Conservation (phyloP, 139 green algal species). For the Picochlorum sp. region DNA sequence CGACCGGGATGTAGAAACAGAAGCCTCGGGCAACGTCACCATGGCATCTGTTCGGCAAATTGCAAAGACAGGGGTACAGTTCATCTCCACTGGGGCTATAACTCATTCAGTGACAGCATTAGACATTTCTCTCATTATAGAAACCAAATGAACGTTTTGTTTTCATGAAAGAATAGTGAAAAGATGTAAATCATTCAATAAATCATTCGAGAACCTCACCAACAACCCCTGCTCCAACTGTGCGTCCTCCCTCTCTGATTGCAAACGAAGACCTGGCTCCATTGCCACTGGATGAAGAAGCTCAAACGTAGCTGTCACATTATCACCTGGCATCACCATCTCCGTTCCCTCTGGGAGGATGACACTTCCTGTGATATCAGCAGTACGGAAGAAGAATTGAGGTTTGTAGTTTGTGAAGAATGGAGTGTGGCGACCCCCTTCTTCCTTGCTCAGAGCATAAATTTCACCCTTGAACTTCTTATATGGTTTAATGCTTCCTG, state of each 20-base stretch:
- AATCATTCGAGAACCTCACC: slow-evolving; percentile 35
- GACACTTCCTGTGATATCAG: slow-evolving; percentile 85
- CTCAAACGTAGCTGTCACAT: slow-evolving; percentile 80
- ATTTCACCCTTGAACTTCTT: slow-evolving; percentile 77
- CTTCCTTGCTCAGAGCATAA: slow-evolving; percentile 95
- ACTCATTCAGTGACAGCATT: slow-evolving; percentile 91
- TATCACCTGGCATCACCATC: slow-evolving; percentile 99
- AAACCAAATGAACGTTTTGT: slow-evolving; percentile 8
- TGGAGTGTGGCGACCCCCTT: slow-evolving; percentile 95
- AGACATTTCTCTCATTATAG: slow-evolving; percentile 91
- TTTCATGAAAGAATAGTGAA: background rate
- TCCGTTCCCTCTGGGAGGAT: slow-evolving; percentile 68
- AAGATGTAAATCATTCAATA: no score
- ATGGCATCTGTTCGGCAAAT: slow-evolving; percentile 73
- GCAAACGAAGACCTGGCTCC: slow-evolving; percentile 89
- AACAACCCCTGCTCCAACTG: slow-evolving; percentile 93
- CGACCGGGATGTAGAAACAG: slow-evolving; percentile 63
- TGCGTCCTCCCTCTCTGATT: slow-evolving; percentile 87
- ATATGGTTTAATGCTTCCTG: slow-evolving; percentile 69
- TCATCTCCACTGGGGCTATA: slow-evolving; percentile 80
- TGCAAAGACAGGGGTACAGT: slow-evolving; percentile 82
- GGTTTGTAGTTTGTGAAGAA: slow-evolving; percentile 98
- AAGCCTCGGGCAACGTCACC: slow-evolving; percentile 92
- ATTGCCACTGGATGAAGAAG: slow-evolving; percentile 71
- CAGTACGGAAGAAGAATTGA: slow-evolving; percentile 97